These are phyloP conservation scores for Tricholoma saponaceum DNA, from an alignment of 768 basidiomycete genomes.

Conservation along the genomic window DNA sequence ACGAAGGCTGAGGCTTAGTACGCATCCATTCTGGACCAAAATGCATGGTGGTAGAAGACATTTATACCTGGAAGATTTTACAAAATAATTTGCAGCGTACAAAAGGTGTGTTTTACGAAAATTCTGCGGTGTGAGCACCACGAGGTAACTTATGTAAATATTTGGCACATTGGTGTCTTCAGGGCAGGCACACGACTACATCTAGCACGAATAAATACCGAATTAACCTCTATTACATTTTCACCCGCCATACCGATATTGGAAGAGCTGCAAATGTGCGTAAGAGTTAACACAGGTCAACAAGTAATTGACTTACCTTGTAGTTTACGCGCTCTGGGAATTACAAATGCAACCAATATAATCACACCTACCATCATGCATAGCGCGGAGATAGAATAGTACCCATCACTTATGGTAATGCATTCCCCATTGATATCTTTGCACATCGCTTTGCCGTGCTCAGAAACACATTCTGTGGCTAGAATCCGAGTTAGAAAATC, in stretches of 20 bases:
- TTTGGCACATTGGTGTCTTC: constrained; percentile 25
- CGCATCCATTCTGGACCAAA: constrained; percentile 96
- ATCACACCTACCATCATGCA: constrained; percentile 76
- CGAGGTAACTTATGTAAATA: constrained; percentile 30
- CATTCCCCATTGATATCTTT: constrained; percentile 74
- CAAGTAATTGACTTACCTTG: constrained; percentile 58
- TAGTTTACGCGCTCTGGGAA: constrained; percentile 79
- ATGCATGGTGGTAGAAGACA: constrained; percentile 73
- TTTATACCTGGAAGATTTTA: constrained; percentile 22
- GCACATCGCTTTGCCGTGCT: constrained; percentile 82
- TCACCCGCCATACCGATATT: constrained; percentile 68
- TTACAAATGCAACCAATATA: constrained; percentile 70
- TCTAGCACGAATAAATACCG: constrained; percentile 5
- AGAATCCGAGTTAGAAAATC: constrained; percentile 10
- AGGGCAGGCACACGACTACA: constrained; percentile 43
- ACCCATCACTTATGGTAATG: constrained; percentile 84
- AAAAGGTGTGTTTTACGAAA: constrained; percentile 25
- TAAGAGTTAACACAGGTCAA: constrained; percentile 5
- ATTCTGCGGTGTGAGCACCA: constrained; percentile 24
- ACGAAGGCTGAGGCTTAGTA: constrained; percentile 58
- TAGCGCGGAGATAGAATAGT: constrained; percentile 78
- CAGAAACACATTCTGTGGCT: constrained; percentile 91
- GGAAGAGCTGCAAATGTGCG: constrained; percentile 49
- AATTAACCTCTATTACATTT: constrained; percentile 31
- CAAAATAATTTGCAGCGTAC: constrained; percentile 16